phyloP scores from a whole-genome alignment of 805 yeast species.

The Pichia californica region DNA sequence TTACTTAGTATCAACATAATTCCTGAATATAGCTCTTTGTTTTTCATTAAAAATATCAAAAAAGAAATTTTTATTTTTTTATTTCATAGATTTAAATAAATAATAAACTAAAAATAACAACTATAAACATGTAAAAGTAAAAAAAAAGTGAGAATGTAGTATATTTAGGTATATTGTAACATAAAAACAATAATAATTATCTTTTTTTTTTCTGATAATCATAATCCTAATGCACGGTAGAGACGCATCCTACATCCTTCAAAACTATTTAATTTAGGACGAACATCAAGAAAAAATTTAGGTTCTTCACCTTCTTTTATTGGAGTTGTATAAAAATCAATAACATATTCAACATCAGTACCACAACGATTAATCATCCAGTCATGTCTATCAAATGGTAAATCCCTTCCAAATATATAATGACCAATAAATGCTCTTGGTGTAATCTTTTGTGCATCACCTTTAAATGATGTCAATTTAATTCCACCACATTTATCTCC shows the following conservation, averaged over 20 bases:
- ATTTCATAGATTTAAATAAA: neutral
- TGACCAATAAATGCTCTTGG: conserved; percentile 78
- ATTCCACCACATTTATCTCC: conserved; percentile 77
- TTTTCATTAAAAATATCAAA: neutral
- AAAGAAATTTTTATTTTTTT: neutral
- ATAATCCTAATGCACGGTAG: conserved; percentile 52
- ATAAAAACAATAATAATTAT: too few species aligned
- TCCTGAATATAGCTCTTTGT: conserved; percentile 8
- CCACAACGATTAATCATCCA: conserved; percentile 91
- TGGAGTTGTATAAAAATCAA: conserved; percentile 63
- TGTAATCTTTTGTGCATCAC: conserved; percentile 77
- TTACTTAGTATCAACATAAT: conserved; percentile 3
- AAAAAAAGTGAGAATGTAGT: too few species aligned
- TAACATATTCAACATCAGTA: conserved; percentile 74
- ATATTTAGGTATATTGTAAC: too few species aligned
- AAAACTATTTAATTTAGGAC: conserved; percentile 79
- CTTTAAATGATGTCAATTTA: conserved; percentile 77
- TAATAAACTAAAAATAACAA: too few species aligned
- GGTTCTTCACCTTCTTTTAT: conserved; percentile 40
- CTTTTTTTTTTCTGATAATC: too few species aligned
- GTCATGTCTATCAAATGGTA: conserved; percentile 95
- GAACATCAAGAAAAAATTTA: conserved; percentile 72
- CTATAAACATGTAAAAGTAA: neutral
- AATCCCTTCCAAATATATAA: conserved; percentile 54
- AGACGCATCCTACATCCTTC: conserved; percentile 78